Percentiles rank a stretch among this genome's conserved stretches.
Evolutionary conservation across 1,284 basidiomycete species (phyloP).

Genomic region (Pisolithus thermaeus): DNA sequence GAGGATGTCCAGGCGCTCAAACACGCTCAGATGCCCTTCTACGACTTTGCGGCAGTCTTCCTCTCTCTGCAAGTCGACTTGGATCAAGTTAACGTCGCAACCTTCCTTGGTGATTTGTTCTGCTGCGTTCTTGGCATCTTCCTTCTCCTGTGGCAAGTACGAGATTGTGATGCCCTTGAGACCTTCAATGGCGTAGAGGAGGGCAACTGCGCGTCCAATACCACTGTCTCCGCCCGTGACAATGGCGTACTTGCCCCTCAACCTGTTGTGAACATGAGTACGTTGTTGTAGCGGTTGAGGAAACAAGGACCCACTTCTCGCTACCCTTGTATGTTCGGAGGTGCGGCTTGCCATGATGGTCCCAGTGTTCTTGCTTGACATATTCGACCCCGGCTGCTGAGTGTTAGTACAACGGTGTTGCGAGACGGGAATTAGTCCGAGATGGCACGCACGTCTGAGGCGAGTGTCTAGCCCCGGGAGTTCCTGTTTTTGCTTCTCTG

Average conservation of each 20-base stretch:
- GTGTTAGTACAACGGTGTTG: neutral
- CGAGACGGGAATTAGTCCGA: neutral
- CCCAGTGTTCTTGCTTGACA: constrained; percentile 51
- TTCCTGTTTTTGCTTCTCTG: constrained; percentile 35
- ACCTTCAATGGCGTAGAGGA: constrained; percentile 61
- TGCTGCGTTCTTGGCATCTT: constrained; percentile 46
- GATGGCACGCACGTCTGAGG: constrained; percentile 26
- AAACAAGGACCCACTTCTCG: constrained; percentile 31
- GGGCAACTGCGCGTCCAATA: constrained; percentile 56
- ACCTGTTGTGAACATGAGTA: constrained; percentile 16
- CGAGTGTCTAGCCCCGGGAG: constrained; percentile 44
- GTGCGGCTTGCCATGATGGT: constrained; percentile 52
- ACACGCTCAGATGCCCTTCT: constrained; percentile 44
- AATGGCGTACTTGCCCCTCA: constrained; percentile 54
- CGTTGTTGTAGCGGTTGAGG: neutral
- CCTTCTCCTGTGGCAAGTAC: constrained; percentile 56
- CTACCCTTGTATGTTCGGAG: constrained; percentile 45
- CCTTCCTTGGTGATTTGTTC: constrained; percentile 40
- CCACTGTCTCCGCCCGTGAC: constrained; percentile 54
- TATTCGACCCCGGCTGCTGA: constrained; percentile 41
- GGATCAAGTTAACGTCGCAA: constrained; percentile 40
- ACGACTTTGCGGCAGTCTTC: constrained; percentile 38
- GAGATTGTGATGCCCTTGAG: constrained; percentile 54
- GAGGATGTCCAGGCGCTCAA: constrained; percentile 47
- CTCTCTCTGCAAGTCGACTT: constrained; percentile 39